Percentiles rank a stretch among this genome's conserved stretches.
Conservation (phyloP, 2,329 filamentous ascomycete species). For the Botryosphaeria dothidea region DNA sequence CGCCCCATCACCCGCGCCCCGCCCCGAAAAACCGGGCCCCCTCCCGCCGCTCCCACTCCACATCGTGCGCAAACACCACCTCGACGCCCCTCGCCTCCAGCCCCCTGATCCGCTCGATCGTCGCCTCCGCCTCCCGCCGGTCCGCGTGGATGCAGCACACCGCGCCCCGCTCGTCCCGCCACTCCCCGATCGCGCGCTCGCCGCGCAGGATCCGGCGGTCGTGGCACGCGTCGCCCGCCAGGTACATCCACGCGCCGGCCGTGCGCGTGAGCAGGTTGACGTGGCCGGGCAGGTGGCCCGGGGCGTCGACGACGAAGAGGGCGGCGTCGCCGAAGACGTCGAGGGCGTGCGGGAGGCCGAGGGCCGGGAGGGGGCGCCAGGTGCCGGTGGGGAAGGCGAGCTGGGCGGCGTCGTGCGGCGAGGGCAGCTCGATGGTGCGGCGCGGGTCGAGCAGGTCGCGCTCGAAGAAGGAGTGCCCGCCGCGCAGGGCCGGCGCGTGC, state of each 20-base stretch:
- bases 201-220: constrained; percentile 53
- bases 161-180: constrained; percentile 48
- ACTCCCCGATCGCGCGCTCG: constrained; percentile 55
- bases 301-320: constrained; percentile 51
- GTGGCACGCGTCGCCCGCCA: constrained; percentile 58
- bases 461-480: not conserved
- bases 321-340: constrained; percentile 52
- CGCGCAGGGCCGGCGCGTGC: not conserved
- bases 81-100: constrained; percentile 47
- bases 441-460: not conserved
- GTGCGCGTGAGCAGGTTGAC: constrained; percentile 51
- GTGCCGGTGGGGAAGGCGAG: not conserved
- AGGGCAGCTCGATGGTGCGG: not conserved
- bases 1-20: not conserved
- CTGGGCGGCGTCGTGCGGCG: too few relatives aligned
- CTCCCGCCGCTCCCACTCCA: constrained; percentile 43
- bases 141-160: constrained; percentile 54
- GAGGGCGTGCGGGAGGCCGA: constrained; percentile 36
- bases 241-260: constrained; percentile 44
- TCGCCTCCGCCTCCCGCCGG: constrained; percentile 45
- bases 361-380: not conserved
- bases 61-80: constrained; percentile 55
- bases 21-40: constrained; percentile 24
- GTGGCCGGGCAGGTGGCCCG: constrained; percentile 55
- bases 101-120: constrained; percentile 43